Conservation (phyloP, 768 basidiomycete species). For the Suillus subluteus region DNA sequence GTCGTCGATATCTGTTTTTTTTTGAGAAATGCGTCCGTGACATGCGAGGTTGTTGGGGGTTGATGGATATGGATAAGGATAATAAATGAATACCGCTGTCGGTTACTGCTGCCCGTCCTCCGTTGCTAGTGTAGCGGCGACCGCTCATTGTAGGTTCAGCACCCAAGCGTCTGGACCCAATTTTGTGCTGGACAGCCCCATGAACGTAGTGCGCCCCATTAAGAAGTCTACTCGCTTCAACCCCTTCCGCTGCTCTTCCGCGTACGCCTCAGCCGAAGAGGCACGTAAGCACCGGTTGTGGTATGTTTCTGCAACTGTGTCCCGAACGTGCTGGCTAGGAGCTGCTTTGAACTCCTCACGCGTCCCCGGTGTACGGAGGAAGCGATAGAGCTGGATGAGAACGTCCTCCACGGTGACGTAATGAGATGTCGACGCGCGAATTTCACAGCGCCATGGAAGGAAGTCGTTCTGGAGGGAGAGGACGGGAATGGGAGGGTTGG, state of each 20-base stretch:
- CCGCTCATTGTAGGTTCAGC: slow-evolving; percentile 31
- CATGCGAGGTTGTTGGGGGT: slow-evolving; percentile 15
- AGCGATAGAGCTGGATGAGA: slow-evolving; percentile 46
- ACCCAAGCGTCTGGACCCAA: slow-evolving; percentile 41
- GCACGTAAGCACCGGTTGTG: slow-evolving; percentile 42
- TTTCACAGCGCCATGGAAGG: slow-evolving; percentile 38
- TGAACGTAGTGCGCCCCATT: slow-evolving; percentile 44
- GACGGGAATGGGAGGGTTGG: slow-evolving; percentile 31
- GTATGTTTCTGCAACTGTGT: slow-evolving; percentile 47
- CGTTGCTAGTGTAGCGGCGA: background rate
- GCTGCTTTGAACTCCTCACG: slow-evolving; percentile 43
- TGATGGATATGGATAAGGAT: slow-evolving; percentile 24
- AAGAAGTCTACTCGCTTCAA: slow-evolving; percentile 62
- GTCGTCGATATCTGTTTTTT: slow-evolving; percentile 16
- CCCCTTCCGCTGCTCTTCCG: slow-evolving; percentile 48
- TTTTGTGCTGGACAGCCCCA: slow-evolving; percentile 46
- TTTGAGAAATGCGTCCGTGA: slow-evolving; percentile 23
- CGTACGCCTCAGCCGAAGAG: slow-evolving; percentile 31
- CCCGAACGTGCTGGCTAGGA: slow-evolving; percentile 35
- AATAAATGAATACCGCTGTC: slow-evolving; percentile 23
- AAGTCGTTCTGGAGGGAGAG: slow-evolving; percentile 34
- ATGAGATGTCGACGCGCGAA: slow-evolving; percentile 30
- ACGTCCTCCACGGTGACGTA: slow-evolving; percentile 52
- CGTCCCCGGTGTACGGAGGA: slow-evolving; percentile 45
- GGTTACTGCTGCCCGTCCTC: background rate